Conservation (phyloP, 805 yeast species). For the Hanseniaspora lachancei region DNA sequence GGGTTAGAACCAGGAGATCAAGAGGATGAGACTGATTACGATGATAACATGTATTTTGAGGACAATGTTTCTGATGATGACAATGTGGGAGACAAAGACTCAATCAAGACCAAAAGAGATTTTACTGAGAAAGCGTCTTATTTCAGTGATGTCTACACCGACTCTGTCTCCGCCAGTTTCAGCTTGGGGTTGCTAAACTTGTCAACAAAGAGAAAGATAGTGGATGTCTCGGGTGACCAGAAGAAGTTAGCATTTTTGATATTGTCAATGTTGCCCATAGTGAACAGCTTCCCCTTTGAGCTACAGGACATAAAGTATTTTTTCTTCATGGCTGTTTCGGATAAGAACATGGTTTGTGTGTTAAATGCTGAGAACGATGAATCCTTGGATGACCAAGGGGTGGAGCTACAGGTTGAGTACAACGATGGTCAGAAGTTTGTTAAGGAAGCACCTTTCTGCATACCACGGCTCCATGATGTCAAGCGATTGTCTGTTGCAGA, state of each 20-base stretch:
- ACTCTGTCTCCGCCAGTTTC: constrained; percentile 63
- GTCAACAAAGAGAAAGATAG: constrained; percentile 86
- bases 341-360: constrained; percentile 51
- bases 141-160: constrained; percentile 41
- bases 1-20: background rate
- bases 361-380: background rate
- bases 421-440: background rate
- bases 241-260: constrained; percentile 33
- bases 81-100: background rate
- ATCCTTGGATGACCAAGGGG: background rate
- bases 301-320: constrained; percentile 78
- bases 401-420: background rate
- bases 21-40: constrained; percentile 6
- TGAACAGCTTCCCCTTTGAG: constrained; percentile 32
- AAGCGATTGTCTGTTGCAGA: background rate
- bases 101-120: constrained; percentile 10
- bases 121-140: constrained; percentile 20
- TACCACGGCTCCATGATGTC: background rate
- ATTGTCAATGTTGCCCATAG: constrained; percentile 57
- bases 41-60: background rate
- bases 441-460: background rate
- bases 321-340: constrained; percentile 77
- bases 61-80: background rate
- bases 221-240: constrained; percentile 42
- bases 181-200: constrained; percentile 78